A percentile compares a stretch with the other conserved stretches of the same genome.
Conservation (phyloP, 352 stramenopile species). For the Globisporangium viniferum region DNA sequence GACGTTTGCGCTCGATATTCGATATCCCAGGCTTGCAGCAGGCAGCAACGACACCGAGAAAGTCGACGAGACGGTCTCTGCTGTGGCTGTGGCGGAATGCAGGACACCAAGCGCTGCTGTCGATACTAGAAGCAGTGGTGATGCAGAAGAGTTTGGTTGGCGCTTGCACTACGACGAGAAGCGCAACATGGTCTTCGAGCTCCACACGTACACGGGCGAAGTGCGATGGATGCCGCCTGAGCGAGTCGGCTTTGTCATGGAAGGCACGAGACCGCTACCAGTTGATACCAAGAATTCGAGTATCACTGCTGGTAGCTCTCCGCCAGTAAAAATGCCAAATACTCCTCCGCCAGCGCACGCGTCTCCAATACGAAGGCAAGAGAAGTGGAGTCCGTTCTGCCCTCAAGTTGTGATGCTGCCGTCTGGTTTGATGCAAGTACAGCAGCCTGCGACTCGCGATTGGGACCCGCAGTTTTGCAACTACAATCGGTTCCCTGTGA, state of each 20-base stretch:
- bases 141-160: slow-evolving; percentile 49
- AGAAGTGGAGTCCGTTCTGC: slow-evolving; percentile 44
- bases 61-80: not conserved
- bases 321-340: not conserved
- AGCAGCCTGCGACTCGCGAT: slow-evolving; percentile 1
- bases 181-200: slow-evolving; percentile 48
- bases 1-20: not conserved
- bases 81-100: not conserved
- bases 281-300: not conserved
- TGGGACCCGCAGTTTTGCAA: slow-evolving; percentile 21
- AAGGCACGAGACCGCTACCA: slow-evolving; percentile 38
- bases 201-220: slow-evolving; percentile 74
- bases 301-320: no score
- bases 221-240: slow-evolving; percentile 59
- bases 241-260: slow-evolving; percentile 48
- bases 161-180: slow-evolving; percentile 41
- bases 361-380: slow-evolving; percentile 13
- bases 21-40: not conserved
- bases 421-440: slow-evolving; percentile 47
- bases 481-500: slow-evolving; percentile 50
- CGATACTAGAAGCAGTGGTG: no score
- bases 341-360: not conserved
- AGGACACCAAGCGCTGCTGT: not conserved
- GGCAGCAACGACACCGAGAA: not conserved
- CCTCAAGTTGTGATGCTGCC: slow-evolving; percentile 59